Evolutionary conservation across 495 filamentous ascomycete genomes (phyloP).

Genomic region (Penicillium ucsense): DNA sequence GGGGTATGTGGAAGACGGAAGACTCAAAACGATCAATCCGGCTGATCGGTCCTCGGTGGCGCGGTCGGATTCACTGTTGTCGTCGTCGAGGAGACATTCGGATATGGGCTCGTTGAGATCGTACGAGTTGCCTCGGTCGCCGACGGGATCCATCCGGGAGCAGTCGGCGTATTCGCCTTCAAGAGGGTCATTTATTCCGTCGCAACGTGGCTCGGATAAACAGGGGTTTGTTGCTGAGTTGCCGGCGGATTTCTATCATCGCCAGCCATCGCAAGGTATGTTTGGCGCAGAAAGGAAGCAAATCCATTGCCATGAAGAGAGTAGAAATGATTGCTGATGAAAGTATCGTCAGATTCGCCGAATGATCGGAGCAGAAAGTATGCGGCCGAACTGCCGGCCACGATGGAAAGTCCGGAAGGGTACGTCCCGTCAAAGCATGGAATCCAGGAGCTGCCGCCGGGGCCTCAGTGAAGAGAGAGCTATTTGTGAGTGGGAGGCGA

Average conservation of each 20-base stretch:
- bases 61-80: background rate
- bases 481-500: too few species aligned
- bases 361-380: background rate
- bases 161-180: background rate
- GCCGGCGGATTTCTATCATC: constrained; percentile 5
- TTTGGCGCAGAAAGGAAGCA: background rate
- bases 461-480: background rate
- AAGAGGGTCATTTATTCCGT: background rate
- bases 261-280: background rate
- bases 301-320: background rate
- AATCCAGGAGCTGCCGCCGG: background rate
- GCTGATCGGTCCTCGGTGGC: constrained; percentile 9
- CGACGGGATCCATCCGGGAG: background rate
- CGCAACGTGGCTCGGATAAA: background rate
- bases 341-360: background rate
- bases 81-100: background rate
- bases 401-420: background rate
- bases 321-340: background rate
- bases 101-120: constrained; percentile 2
- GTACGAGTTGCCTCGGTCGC: background rate
- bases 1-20: constrained; percentile 19
- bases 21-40: constrained; percentile 20
- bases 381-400: background rate
- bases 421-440: background rate
- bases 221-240: constrained; percentile 3